Conservation (phyloP, 148 eudicot genomes). For the Chenopodium suecicum region DNA sequence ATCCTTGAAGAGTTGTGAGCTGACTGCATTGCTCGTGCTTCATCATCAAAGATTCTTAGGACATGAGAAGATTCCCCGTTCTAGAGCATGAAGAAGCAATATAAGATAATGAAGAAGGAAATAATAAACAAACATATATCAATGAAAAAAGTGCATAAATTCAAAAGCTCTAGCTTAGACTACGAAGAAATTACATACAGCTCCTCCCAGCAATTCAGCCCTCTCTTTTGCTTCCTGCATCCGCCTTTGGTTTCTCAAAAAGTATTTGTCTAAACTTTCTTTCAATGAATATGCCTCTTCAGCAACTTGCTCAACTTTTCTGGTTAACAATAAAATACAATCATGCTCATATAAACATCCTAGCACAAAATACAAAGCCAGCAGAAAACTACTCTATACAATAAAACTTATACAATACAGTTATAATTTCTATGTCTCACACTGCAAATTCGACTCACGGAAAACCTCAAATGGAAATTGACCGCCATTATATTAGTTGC, state of each 20-base stretch:
- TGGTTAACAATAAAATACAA: slow-evolving; percentile 22
- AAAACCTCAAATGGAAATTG: not conserved
- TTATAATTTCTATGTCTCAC: not conserved
- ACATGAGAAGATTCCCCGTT: slow-evolving; percentile 85
- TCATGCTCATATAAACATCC: not conserved
- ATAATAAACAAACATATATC: not conserved
- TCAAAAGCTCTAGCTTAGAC: not conserved
- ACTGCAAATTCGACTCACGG: not conserved
- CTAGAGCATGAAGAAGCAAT: slow-evolving; percentile 26
- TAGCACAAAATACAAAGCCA: not conserved
- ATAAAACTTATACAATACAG: not conserved
- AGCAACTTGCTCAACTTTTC: slow-evolving; percentile 92
- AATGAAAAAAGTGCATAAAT: not conserved
- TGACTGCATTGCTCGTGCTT: slow-evolving; percentile 90
- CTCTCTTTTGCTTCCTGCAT: slow-evolving; percentile 89
- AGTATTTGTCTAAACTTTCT: slow-evolving; percentile 78
- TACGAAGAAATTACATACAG: slow-evolving; percentile 42
- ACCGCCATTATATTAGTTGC: not conserved
- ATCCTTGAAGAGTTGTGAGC: slow-evolving; percentile 84
- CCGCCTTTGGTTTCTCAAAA: slow-evolving; percentile 59
- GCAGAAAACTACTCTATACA: not conserved
- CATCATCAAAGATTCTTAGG: slow-evolving; percentile 88
- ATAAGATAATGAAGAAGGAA: not conserved
- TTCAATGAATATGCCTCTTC: slow-evolving; percentile 95
- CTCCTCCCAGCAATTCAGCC: slow-evolving; percentile 84